Evolutionary conservation across 2,329 filamentous ascomycete species (phyloP).

Genomic region (Talaromyces amestolkiae): DNA sequence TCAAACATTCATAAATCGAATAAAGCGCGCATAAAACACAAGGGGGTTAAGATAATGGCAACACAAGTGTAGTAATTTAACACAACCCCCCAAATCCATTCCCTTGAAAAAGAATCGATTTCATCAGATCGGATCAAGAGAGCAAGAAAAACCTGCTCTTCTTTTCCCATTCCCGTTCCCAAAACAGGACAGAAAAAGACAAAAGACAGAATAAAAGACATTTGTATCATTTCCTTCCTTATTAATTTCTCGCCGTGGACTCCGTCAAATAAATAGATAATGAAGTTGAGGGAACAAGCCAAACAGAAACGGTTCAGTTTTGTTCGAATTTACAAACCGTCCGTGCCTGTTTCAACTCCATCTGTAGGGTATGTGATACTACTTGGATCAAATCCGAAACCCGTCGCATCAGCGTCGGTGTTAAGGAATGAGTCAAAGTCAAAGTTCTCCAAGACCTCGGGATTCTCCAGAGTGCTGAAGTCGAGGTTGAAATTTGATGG

Average conservation of each 20-base stretch:
- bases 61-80: not conserved
- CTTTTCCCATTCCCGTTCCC: not conserved
- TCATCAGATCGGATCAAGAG: not conserved
- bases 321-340: constrained; percentile 14
- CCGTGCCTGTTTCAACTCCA: constrained; percentile 42
- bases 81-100: not conserved
- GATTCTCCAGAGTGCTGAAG: constrained; percentile 47
- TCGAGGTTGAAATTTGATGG: constrained; percentile 39
- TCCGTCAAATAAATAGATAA: not conserved
- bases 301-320: constrained; percentile 6
- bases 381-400: constrained; percentile 45
- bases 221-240: constrained; percentile 14
- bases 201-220: constrained; percentile 17
- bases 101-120: not conserved
- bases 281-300: constrained; percentile 14
- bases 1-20: not conserved
- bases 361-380: constrained; percentile 40
- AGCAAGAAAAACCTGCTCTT: not conserved
- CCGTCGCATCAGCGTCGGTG: constrained; percentile 47
- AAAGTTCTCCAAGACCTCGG: constrained; percentile 54
- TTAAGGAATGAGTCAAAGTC: constrained; percentile 68
- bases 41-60: not conserved
- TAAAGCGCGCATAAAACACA: constrained; percentile 3
- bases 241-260: constrained; percentile 10
- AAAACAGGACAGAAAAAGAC: constrained; percentile 17